A percentile compares a stretch with the other conserved stretches of the same genome.
Evolutionary conservation across 176 grass and related monocot genomes (phyloP).

Genomic region (Neostapfia colusana): DNA sequence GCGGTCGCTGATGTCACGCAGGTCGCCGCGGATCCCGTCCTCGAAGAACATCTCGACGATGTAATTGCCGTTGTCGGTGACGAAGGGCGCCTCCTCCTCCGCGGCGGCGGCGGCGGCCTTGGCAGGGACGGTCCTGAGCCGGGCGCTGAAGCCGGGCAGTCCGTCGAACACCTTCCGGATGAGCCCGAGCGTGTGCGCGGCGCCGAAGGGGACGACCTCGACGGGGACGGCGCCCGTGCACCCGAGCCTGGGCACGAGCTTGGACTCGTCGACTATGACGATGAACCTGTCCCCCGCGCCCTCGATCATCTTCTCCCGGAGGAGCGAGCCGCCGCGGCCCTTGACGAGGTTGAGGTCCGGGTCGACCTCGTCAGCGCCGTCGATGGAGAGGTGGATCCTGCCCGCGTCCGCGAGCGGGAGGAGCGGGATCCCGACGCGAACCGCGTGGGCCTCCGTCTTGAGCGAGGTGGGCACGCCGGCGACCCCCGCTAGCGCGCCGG

Average conservation of each 20-base stretch:
- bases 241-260: constrained; percentile 61
- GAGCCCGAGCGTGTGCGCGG: constrained; percentile 41
- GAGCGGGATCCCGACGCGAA: constrained; percentile 52
- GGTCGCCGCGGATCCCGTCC: constrained; percentile 57
- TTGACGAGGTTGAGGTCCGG: constrained; percentile 74
- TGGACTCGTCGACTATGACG: constrained; percentile 81
- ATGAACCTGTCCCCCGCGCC: constrained; percentile 50
- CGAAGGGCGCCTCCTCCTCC: constrained; percentile 32
- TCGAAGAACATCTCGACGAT: constrained; percentile 80
- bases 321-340: constrained; percentile 72
- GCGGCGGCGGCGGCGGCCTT: background rate
- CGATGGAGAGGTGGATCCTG: constrained; percentile 58
- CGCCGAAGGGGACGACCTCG: constrained; percentile 67
- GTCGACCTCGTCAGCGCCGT: constrained; percentile 82
- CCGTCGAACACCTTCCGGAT: constrained; percentile 51
- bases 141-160: constrained; percentile 47
- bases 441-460: constrained; percentile 55
- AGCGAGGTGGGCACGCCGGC: constrained; percentile 64
- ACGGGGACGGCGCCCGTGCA: constrained; percentile 63
- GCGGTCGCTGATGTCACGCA: constrained; percentile 52
- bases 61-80: constrained; percentile 75
- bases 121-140: constrained; percentile 41
- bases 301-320: constrained; percentile 86
- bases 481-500: constrained; percentile 29
- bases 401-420: constrained; percentile 35